Evolutionary conservation across 768 basidiomycete genomes (phyloP), one percentile per base, ranked within the genome.

Genomic region (Termitomyces sp.): DNA sequence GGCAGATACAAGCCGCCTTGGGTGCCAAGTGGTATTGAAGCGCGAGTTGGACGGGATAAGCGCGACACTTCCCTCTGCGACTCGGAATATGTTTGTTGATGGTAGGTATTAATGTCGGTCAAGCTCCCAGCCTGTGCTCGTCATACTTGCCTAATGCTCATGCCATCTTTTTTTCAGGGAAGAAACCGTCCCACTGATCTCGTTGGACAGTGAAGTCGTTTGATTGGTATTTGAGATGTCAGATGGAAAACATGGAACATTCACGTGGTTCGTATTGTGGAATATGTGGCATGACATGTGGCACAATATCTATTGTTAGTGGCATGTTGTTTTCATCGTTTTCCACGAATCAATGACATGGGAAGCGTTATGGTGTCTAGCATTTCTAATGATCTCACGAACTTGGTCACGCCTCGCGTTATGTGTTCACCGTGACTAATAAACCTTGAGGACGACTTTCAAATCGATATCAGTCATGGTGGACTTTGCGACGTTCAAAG

Each of bases 11-110:
- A 96, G 89, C 60, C 77, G 85, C 12, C 73, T 91, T 20, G 90
- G 90, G 0, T 90, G 89, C 65, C 89, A 90, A 68, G 86, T 90
- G 22, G 69, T 86, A 53, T 71, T 99, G 29, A 92, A 88, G 10
- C 84, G 77, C 55, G 90, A 90, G 49, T 69, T 98, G 64, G 89
- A 97, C 66, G 94, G 91, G 20, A 86, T 96, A 68, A 83, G 81
- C 0, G 89, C 86, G 18, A 89, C 78, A 12, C 74, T 99, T 20
- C 96, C 96, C 1, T 79, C 88, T 22, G 96, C 96, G 14, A 98
- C 96, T 32, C 75, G 96, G 69, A 98, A 98, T 75, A 93, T 99
- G 93, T 95, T 94, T 69, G 92, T 96, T 24, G 94, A 97, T 70
- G 95, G 91, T 90, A 67, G 68, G 83, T 72, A 26, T 18, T 8